Percentiles rank a stretch among this genome's conserved stretches.
Conservation (phyloP, 2,329 filamentous ascomycete species). For the Dissoconium aciculare region DNA sequence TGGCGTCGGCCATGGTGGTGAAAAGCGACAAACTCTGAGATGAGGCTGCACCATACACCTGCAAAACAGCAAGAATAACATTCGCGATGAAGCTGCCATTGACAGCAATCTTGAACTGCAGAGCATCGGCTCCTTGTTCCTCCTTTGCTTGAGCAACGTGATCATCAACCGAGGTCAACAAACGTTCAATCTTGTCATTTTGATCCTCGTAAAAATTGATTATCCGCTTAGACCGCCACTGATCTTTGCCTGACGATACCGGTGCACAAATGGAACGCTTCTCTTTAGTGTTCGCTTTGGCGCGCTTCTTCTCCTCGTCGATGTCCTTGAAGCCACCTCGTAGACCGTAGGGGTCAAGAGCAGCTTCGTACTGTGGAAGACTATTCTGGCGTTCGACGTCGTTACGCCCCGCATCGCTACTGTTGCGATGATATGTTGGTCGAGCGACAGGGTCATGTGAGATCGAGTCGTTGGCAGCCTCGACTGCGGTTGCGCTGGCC, state of each 20-base stretch:
- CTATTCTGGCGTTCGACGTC: slow-evolving; percentile 33
- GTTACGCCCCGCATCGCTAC: slow-evolving; percentile 16
- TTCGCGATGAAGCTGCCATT: slow-evolving; percentile 64
- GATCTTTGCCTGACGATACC: slow-evolving; percentile 28
- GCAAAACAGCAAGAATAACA: slow-evolving; percentile 59
- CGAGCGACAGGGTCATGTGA: slow-evolving; percentile 20
- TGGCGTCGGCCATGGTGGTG: slow-evolving; percentile 89
- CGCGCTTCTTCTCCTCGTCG: slow-evolving; percentile 55
- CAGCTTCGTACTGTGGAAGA: slow-evolving; percentile 43
- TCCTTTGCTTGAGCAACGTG: slow-evolving; percentile 71
- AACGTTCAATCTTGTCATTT: slow-evolving; percentile 82
- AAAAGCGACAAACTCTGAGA: slow-evolving; percentile 90
- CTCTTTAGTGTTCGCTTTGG: slow-evolving; percentile 65
- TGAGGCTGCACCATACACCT: slow-evolving; percentile 75
- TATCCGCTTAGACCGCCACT: slow-evolving; percentile 40
- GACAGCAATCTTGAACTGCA: slow-evolving; percentile 57
- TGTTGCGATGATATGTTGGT: slow-evolving; percentile 22
- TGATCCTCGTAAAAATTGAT: slow-evolving; percentile 77
- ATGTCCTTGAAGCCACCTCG: slow-evolving; percentile 62
- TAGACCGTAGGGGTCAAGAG: slow-evolving; percentile 71
- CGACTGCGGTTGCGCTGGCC: slow-evolving; percentile 28
- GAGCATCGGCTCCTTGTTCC: slow-evolving; percentile 63
- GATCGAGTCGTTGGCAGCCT: slow-evolving; percentile 14
- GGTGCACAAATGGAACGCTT: slow-evolving; percentile 43
- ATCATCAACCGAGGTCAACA: slow-evolving; percentile 86